A percentile compares a stretch with the other conserved stretches of the same genome.
These are phyloP conservation scores for Porpolomopsis calyptriformis DNA, from an alignment of 768 basidiomycete species.

Conservation along the genomic window DNA sequence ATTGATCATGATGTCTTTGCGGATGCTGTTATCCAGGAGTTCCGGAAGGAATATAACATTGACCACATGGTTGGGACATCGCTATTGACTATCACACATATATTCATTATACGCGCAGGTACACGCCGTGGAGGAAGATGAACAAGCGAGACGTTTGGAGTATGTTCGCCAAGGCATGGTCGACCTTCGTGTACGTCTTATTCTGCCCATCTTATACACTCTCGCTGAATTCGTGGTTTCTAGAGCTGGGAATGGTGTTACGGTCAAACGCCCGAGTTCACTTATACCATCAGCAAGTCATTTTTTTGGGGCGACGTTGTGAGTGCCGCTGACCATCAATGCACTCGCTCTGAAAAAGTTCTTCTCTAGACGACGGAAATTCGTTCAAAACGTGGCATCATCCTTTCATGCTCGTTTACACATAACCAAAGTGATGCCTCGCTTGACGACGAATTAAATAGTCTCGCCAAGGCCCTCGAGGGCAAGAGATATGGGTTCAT, in stretches of 20 bases:
- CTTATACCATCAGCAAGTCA: conserved; percentile 37
- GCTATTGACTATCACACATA: background rate
- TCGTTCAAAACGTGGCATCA: conserved; percentile 55
- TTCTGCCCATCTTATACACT: conserved; percentile 1
- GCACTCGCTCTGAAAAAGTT: background rate
- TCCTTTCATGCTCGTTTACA: conserved; percentile 38
- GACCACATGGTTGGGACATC: conserved; percentile 19
- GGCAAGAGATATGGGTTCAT: conserved; percentile 10
- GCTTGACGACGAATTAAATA: background rate
- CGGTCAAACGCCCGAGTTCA: conserved; percentile 92
- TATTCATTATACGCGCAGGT: conserved; percentile 21
- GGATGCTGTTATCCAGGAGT: conserved; percentile 56
- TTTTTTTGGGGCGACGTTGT: conserved; percentile 48
- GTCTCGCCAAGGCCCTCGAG: background rate
- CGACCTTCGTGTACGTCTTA: conserved; percentile 54
- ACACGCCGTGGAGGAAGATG: conserved; percentile 34
- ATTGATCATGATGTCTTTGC: conserved; percentile 65
- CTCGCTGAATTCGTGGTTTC: background rate
- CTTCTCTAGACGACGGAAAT: conserved; percentile 35
- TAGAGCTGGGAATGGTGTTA: conserved; percentile 92
- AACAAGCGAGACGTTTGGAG: conserved; percentile 33
- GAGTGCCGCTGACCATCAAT: conserved; percentile 9
- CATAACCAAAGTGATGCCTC: background rate
- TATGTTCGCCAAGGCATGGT: conserved; percentile 60
- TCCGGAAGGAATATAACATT: conserved; percentile 43